Evolutionary conservation across 169 alveolate genomes (phyloP), one percentile per base, ranked within the genome.

Genomic region (Plasmodium cynomolgi): DNA sequence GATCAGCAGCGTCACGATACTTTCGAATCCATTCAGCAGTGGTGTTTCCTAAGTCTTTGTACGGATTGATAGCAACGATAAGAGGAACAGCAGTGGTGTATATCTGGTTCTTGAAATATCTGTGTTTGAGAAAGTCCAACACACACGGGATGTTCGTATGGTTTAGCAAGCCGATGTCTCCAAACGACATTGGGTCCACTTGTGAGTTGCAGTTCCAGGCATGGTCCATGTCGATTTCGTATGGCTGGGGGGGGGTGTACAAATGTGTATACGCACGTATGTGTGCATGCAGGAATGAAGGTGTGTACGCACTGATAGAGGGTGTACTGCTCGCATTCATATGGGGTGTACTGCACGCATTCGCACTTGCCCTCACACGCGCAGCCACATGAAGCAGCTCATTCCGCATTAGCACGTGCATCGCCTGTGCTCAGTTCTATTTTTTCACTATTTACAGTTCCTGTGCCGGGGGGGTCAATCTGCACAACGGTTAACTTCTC

Each of bases 21-120:
- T 92, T 88, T 31, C 95, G 83, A 44, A 98, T 97, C 90, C 96
- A 95, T 31, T 96, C 98, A 62, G 96, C 95, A 58, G 98, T 97
- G 13, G 99, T 97, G 73, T 97, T 97, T 39, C 99, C 98, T 37
- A 98, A 95, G 39, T 98, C 98, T 44, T 96, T 97, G 93, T 97
- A 98, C 56, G 99, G 99, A 88, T 98, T 98, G 39, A 98, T 97
- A 31, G 99, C 98, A 39, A 98, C 98, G 54, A 98, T 95, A 26
- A 98, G 96, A 13, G 99, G 99, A 77, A 96, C 98, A 3, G 99
- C 99, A 13, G 99, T 97, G 58, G 98, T 97, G 95, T 98, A 97
- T 83, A 97, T 98, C 91, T 97, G 99, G 85, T 98, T 97, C 81
- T 96, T 96, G 92, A 97, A 88, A 93, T 95, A 98, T 34, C 99